phyloP scores from a whole-genome alignment of 495 filamentous ascomycete species.

The Penicillium riverlandense region DNA sequence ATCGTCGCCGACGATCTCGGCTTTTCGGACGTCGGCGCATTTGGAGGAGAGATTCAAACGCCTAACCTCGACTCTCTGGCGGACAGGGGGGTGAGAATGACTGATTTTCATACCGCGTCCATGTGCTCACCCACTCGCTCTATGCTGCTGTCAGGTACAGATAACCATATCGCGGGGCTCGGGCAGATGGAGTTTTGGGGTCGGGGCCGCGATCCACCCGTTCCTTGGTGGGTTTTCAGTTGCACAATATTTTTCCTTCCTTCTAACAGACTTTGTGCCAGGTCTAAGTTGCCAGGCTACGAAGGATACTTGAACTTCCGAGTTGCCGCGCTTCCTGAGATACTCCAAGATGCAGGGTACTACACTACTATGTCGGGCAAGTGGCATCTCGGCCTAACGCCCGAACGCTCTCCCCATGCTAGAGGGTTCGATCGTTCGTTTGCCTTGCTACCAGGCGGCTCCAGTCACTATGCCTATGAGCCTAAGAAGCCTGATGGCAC shows the following conservation, averaged over 20 bases:
- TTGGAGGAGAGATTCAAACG: slow-evolving; percentile 57
- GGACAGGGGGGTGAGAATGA: slow-evolving; percentile 47
- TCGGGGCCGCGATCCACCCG: slow-evolving; percentile 35
- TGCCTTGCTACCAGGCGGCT: slow-evolving; percentile 46
- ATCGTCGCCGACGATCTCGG: slow-evolving; percentile 57
- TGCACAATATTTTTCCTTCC: slow-evolving; percentile 27
- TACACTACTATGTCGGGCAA: slow-evolving; percentile 57
- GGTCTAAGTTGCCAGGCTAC: slow-evolving; percentile 45
- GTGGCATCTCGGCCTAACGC: slow-evolving; percentile 46
- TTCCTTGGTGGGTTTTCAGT: slow-evolving; percentile 31
- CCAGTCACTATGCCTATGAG: slow-evolving; percentile 57
- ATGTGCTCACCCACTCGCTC: slow-evolving; percentile 58
- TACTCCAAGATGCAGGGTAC: slow-evolving; percentile 56
- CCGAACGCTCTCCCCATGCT: slow-evolving; percentile 32
- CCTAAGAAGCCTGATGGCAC: slow-evolving; percentile 45
- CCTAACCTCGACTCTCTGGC: slow-evolving; percentile 54
- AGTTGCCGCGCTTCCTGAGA: slow-evolving; percentile 54
- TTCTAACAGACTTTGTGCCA: no score
- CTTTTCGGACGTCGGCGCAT: slow-evolving; percentile 55
- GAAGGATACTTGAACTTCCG: slow-evolving; percentile 59
- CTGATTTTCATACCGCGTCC: slow-evolving; percentile 56
- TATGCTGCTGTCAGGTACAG: slow-evolving; percentile 49
- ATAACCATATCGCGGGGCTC: slow-evolving; percentile 41
- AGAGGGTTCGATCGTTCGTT: slow-evolving; percentile 40
- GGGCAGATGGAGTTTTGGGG: slow-evolving; percentile 43